Base-by-base conservation (phyloP, 306 rosid genomes). In the Acacia melanoxylon region DNA sequence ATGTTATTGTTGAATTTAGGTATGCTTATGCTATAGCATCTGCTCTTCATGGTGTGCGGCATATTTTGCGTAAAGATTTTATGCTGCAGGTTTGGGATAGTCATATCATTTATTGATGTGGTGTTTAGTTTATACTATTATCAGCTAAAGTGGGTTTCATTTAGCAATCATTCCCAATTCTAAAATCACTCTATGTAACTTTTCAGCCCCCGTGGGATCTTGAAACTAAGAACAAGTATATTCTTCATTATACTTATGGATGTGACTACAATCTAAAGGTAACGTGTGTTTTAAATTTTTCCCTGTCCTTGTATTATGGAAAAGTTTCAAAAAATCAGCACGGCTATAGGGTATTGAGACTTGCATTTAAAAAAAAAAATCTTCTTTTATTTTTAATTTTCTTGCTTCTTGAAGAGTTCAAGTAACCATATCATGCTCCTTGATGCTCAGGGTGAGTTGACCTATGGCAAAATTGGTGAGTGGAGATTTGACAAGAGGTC, bases 401-500 rank as follows among this genome's bases (percentile, higher is more conserved):
- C 29, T n/a, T 35, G 52, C 75, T 63, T 19, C 61, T 76, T 48
- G 44, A 56, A 71, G 61, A 20, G 63, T 77, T 69, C 44, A 68
- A 72, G 54, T 66, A 37, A 44, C 49, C 68, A 14, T 49, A 31
- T 75, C 25, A 74, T 62, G 35, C 78, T 83, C 78, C 72, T 19
- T 72, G 76, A 59, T 84, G 15, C 78, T 66, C 78, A 93, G 99
- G 99, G 99, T 78, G 97, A 90, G 80, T 85, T 96, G 80, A 93
- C 97, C 2, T 92, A 93, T 74, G 99, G 99, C 19, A 91, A 87
- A 87, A 78, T 92, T 51, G 99, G 98, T 29, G 98, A 93, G 85
- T 96, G 99, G 98, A 82, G 99, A 88, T 96, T 96, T 59, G 99
- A 96, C 91, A 96, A 96, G 86, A 91, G 98, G 75, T 92, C 98